Conservation (phyloP, 495 filamentous ascomycete species). For the Ramalina intermedia region DNA sequence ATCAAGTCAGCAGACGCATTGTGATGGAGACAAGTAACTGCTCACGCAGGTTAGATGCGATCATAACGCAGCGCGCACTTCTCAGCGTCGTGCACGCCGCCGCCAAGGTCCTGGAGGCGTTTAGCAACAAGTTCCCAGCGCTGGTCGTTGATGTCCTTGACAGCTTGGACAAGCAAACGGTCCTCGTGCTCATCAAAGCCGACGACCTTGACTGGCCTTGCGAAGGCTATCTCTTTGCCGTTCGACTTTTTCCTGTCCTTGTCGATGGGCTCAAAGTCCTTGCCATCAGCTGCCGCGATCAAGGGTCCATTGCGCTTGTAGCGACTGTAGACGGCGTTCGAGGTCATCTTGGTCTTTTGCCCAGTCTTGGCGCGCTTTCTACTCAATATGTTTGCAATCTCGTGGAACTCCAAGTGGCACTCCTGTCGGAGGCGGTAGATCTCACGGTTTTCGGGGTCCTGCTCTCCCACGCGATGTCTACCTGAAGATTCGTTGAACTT, state of each 20-base stretch:
- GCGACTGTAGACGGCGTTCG: conserved; percentile 18
- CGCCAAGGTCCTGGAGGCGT: conserved; percentile 6
- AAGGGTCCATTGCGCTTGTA: conserved; percentile 19
- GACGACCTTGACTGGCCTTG: neutral
- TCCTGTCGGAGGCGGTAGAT: conserved; percentile 17
- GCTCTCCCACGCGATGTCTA: conserved; percentile 3
- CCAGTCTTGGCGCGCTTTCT: conserved; percentile 10
- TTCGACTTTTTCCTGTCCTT: neutral
- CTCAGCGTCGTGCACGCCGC: neutral
- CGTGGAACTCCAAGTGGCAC: conserved; percentile 10
- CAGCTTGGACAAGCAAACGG: conserved; percentile 7
- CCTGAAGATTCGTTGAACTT: neutral
- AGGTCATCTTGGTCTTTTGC: conserved; percentile 9
- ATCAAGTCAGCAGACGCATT: neutral
- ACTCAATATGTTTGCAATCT: conserved; percentile 18
- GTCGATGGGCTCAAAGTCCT: conserved; percentile 6
- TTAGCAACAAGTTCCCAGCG: conserved; percentile 9
- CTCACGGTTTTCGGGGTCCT: conserved; percentile 17
- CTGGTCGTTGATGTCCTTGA: conserved; percentile 1
- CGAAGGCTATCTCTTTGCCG: neutral
- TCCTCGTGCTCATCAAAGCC: conserved; percentile 7
- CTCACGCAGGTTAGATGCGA: neutral
- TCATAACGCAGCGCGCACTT: conserved; percentile 8
- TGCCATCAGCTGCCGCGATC: conserved; percentile 14
- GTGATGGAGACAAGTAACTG: too few relatives aligned